Base-by-base conservation (phyloP, 148 eudicot genomes). In the Silene uniflora region DNA sequence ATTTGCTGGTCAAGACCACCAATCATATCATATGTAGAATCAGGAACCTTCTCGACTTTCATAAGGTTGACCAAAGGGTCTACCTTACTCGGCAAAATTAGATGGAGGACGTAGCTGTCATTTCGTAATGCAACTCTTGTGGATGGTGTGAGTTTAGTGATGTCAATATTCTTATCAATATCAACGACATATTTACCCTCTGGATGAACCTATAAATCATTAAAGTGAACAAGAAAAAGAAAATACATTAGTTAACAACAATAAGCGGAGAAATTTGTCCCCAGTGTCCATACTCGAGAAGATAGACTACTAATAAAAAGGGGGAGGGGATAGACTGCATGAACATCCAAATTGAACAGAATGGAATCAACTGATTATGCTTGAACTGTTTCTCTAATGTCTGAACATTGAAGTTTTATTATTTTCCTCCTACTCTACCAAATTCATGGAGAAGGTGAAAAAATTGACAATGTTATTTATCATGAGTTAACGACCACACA, bases 1-100 rank as follows among this genome's bases (percentile, higher is more conserved):
- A 90, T 90, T 75, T 90, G 96, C 80, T 90, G 73, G 60, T 47
- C 73, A 47, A 49, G 60, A 23, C 60, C 73, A 69, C 73, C 59
- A 49, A 49, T 47, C 73, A 49, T 89, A 83, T 90, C 92, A 76
- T 90, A 90, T 16, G 96, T 90, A 76, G 92, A 89, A 77, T 90
- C 96, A 42, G 95, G 95, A 84, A 88, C 92, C 73, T 90, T 88
- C 73, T 90, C 95, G 75, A 90, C 95, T 82, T 89, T 90, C 96
- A 90, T 90, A 5, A 90, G 88, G 81, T 88, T 90, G 62, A 90
- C 93, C 63, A 88, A 77, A 42, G 93, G 93, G 81, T 90, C 93
- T 27, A 90, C 89, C 82, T 90, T 90, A 78, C 91, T 88, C 0
- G 93, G 91, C 72, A 90, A 79, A 54, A 89, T 56, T 69, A 89